Evolutionary conservation across 768 basidiomycete genomes (phyloP).

Genomic region (Leucosporidium yakuticum): DNA sequence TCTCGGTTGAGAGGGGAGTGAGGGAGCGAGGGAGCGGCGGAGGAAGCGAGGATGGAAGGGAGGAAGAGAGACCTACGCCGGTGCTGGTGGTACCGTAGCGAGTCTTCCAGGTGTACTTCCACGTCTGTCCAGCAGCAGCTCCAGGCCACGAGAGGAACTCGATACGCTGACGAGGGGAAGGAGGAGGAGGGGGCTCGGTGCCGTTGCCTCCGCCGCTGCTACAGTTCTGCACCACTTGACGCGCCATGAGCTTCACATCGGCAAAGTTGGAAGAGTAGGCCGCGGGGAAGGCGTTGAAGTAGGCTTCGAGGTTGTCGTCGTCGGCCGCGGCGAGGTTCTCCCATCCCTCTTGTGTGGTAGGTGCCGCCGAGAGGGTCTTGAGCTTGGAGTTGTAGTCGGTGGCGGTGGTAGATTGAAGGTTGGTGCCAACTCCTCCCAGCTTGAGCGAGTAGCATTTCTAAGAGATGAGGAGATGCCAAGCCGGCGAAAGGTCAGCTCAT

Average conservation of each 20-base stretch:
- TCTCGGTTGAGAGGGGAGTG: not conserved
- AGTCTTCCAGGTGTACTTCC: conserved; percentile 18
- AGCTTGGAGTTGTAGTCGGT: too few species aligned
- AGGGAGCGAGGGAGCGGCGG: not conserved
- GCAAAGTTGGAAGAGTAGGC: not conserved
- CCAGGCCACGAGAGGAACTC: conserved; percentile 16
- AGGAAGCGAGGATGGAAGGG: not conserved
- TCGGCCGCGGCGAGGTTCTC: not conserved
- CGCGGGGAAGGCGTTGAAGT: not conserved
- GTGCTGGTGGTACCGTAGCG: not conserved
- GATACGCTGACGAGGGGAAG: conserved; percentile 18
- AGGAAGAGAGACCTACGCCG: not conserved
- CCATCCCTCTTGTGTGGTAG: too few species aligned
- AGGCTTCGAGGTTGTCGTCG: conserved; percentile 5
- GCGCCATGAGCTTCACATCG: not conserved
- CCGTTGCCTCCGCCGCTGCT: not conserved
- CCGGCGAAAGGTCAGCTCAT: too few species aligned
- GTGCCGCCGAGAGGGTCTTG: too few species aligned
- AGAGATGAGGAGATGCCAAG: too few species aligned
- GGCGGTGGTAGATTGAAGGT: too few species aligned
- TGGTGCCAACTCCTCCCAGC: too few species aligned
- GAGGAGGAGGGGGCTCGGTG: not conserved
- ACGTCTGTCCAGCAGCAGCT: not conserved
- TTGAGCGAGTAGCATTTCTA: too few species aligned
- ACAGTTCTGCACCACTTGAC: not conserved